Evolutionary conservation across 352 stramenopile genomes (phyloP), one percentile per base, ranked within the genome.

Genomic region (Peronospora tabacina): DNA sequence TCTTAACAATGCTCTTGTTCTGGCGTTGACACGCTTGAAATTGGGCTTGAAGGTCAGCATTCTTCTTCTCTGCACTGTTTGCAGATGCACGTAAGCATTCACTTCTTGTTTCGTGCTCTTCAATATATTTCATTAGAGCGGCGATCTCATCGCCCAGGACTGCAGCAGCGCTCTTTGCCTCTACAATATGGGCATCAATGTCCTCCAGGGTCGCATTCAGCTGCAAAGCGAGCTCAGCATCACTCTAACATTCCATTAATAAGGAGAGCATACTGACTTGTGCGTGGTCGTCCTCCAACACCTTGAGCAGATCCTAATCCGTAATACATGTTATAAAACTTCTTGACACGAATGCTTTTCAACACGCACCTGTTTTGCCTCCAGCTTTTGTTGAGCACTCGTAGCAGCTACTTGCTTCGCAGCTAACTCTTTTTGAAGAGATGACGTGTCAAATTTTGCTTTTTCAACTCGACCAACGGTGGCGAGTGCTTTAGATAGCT

Each of bases 291-390:
- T 44, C 38, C 24, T 71, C 43, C 37, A 62, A 30, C 19, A 58
- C 5, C 7, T 56, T 45, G 13, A 68, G 53, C 2, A 55, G 16
- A 35, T 55, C 47, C 62, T 71, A 33, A 12, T 45, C n/a, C 24
- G 3, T 1, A 36, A 36, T 12, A 32, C 28, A 41, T 7, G 28
- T 61, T 16, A 63, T 17, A 37, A 16, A 8, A 10, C 5, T 36
- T 17, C 12, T 46, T 47, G 8, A 16, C 8, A 37, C 16, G 11
- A 5, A 43, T 49, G 16, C 6, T 10, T 5, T 43, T 34, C 3
- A n/a, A 9, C 13, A 39, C 42, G 40, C 48, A 68, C 62, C 54
- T 66, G 49, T 36, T 68, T 71, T 17, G 65, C 54, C 5, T 63
- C 32, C 41, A 71, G 39, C 30, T 55, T 61, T 17, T 49, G 56